phyloP scores from a whole-genome alignment of 2,329 filamentous ascomycete genomes.

The Dactylellina parvicollis region DNA sequence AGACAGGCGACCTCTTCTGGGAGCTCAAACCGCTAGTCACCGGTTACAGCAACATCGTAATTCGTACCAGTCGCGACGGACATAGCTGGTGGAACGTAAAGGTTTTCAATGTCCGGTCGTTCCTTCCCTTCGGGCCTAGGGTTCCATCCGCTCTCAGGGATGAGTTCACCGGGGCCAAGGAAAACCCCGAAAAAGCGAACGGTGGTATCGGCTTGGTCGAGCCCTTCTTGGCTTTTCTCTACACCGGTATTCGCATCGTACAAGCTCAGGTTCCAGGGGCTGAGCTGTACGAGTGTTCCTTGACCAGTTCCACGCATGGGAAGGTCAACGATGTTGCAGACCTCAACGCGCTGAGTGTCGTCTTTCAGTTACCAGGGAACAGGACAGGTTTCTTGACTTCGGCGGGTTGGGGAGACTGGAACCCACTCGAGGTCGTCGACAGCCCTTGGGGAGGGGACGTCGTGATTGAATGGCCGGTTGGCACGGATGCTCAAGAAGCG shows the following conservation, averaged over 20 bases:
- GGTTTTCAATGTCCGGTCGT: constrained; percentile 4
- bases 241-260: constrained; percentile 9
- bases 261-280: constrained; percentile 2
- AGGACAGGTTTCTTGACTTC: constrained; percentile 15
- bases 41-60: constrained; percentile 8
- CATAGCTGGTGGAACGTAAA: constrained; percentile 19
- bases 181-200: constrained; percentile 11
- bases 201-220: constrained; percentile 16
- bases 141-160: constrained; percentile 1
- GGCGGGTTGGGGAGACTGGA: constrained; percentile 12
- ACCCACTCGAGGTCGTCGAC: background rate
- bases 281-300: background rate
- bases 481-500: constrained; percentile 9
- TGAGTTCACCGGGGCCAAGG: background rate
- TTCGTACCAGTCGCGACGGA: constrained; percentile 15
- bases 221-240: constrained; percentile 13
- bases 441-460: background rate
- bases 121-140: constrained; percentile 7
- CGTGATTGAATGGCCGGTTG: constrained; percentile 8
- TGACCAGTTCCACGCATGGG: constrained; percentile 16
- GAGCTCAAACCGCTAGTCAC: constrained; percentile 17
- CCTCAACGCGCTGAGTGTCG: constrained; percentile 9
- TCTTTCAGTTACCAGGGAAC: constrained; percentile 16
- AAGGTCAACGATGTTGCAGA: constrained; percentile 10
- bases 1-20: constrained; percentile 16